phyloP scores from a whole-genome alignment of 257 asterid genomes.

The Dorcoceras hygrometricum region DNA sequence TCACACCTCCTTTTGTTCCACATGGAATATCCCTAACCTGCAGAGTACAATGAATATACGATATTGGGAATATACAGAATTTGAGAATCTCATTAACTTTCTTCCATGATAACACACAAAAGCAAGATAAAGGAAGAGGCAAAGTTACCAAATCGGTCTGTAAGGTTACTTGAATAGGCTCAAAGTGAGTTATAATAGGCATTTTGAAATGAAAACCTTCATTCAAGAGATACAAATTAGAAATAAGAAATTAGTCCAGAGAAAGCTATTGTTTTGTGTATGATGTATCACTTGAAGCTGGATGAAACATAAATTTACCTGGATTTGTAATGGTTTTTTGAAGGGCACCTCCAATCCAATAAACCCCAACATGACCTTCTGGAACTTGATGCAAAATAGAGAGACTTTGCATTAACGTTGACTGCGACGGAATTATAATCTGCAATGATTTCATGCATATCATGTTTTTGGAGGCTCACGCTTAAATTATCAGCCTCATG shows the following conservation, averaged over 20 bases:
- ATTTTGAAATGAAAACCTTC: slow-evolving; percentile 87
- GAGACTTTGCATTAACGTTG: slow-evolving; percentile 44
- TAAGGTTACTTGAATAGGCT: slow-evolving; percentile 95
- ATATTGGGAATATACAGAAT: slow-evolving; percentile 5
- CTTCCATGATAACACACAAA: neutral
- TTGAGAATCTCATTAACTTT: slow-evolving; percentile 10
- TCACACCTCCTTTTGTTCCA: slow-evolving; percentile 98
- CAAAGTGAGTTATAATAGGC: slow-evolving; percentile 88
- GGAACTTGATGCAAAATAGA: slow-evolving; percentile 93
- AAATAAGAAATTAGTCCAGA: neutral
- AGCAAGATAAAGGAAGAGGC: slow-evolving; percentile 6
- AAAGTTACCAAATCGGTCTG: slow-evolving; percentile 88
- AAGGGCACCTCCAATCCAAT: slow-evolving; percentile 99
- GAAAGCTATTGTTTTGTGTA: neutral
- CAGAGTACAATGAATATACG: slow-evolving; percentile 25
- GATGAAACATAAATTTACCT: slow-evolving; percentile 40
- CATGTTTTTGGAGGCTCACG: slow-evolving; percentile 5
- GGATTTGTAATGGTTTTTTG: slow-evolving; percentile 69
- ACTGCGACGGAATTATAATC: slow-evolving; percentile 51
- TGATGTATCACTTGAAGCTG: slow-evolving; percentile 7
- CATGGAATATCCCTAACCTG: slow-evolving; percentile 98
- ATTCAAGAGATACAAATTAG: slow-evolving; percentile 27
- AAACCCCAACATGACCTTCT: slow-evolving; percentile 97
- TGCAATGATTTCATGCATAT: slow-evolving; percentile 36
- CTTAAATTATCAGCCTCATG: slow-evolving; percentile 6